Conservation (phyloP, 352 stramenopile genomes). For the Pythium angustatum region DNA sequence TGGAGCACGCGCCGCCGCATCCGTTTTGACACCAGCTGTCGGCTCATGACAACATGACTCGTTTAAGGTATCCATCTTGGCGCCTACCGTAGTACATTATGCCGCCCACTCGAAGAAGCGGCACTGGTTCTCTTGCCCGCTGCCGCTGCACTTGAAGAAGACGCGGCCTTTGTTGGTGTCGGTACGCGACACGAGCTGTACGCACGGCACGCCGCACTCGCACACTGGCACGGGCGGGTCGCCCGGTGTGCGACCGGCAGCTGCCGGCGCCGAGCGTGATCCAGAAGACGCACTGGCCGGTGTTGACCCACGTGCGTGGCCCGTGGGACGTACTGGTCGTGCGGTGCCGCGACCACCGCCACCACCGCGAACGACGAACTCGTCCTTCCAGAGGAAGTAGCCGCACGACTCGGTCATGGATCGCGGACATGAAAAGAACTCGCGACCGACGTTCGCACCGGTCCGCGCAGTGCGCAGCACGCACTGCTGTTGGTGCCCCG, state of each 20-base stretch:
- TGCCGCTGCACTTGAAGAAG: constrained; percentile 93
- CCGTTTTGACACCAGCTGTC: constrained; percentile 1
- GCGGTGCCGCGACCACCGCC: background rate
- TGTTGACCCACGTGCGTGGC: background rate
- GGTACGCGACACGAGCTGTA: constrained; percentile 67
- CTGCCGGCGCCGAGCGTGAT: background rate
- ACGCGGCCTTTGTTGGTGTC: constrained; percentile 88
- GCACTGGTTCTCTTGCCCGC: constrained; percentile 77
- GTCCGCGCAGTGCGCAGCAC: constrained; percentile 49
- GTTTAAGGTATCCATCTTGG: background rate
- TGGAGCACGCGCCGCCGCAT: constrained; percentile 24
- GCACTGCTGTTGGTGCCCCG: constrained; percentile 45
- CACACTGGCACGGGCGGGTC: constrained; percentile 31
- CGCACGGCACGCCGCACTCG: constrained; percentile 41
- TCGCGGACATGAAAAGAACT: constrained; percentile 92
- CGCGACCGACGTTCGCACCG: constrained; percentile 84
- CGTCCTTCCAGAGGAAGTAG: constrained; percentile 93
- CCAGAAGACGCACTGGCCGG: background rate
- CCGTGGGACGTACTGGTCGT: background rate
- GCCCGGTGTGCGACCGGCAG: background rate
- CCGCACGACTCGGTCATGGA: constrained; percentile 76
- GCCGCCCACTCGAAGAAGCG: constrained; percentile 92
- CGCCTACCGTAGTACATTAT: too few relatives aligned
- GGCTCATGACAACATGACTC: background rate
- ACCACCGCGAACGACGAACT: constrained; percentile 30